phyloP scores from a whole-genome alignment of 352 stramenopile genomes.

The Phytopythium chamaehyphon region DNA sequence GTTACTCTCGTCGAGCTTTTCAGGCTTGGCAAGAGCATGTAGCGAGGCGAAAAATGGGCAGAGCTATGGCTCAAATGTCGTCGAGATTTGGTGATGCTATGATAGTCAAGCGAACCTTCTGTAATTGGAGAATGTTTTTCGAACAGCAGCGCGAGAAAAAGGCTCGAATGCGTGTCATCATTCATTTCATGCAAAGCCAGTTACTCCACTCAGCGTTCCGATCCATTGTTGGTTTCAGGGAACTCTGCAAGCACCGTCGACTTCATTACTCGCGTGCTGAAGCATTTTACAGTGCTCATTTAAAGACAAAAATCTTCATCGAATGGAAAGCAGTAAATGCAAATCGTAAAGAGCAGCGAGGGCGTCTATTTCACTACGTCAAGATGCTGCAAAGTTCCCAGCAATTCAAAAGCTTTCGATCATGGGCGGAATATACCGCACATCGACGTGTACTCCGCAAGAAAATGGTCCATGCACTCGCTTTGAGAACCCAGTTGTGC shows the following conservation, averaged over 20 bases:
- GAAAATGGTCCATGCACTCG: conserved; percentile 22
- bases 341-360: conserved; percentile 2
- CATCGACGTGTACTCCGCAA: conserved; percentile 12
- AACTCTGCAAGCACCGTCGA: conserved; percentile 8
- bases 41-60: conserved; percentile 20
- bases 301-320: conserved; percentile 9
- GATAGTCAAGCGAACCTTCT: conserved; percentile 13
- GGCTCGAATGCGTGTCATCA: conserved; percentile 14
- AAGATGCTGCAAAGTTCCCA: conserved; percentile 30
- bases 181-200: conserved; percentile 23
- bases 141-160: conserved; percentile 8
- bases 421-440: conserved; percentile 25
- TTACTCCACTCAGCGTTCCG: conserved; percentile 19
- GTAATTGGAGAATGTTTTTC: conserved; percentile 17
- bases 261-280: background rate
- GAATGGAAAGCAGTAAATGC: conserved; percentile 15
- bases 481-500: conserved; percentile 23
- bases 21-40: conserved; percentile 26
- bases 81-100: conserved; percentile 16
- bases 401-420: conserved; percentile 32
- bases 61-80: conserved; percentile 24
- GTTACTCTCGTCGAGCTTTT: conserved; percentile 13
- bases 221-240: conserved; percentile 5
- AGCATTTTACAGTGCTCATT: background rate
- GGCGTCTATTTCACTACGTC: conserved; percentile 30